Evolutionary conservation across 2,329 filamentous ascomycete genomes (phyloP).

Genomic region (Aspergillus arachidicola): DNA sequence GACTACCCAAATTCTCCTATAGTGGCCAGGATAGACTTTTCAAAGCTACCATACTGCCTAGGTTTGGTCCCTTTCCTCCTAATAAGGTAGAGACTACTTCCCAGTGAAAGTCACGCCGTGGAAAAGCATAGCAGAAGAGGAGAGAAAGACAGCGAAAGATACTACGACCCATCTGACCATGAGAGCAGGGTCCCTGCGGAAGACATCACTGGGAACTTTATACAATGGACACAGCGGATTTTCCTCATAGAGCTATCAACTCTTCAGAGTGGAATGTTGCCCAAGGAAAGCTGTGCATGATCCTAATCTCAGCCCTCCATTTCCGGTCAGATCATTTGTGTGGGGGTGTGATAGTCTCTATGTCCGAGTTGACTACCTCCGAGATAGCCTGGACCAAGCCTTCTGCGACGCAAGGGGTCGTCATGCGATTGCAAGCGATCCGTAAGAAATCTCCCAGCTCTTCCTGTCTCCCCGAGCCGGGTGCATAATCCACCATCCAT

Average conservation of each 20-base stretch:
- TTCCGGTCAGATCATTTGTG: neutral
- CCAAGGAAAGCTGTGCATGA: neutral
- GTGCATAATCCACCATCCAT: constrained; percentile 4
- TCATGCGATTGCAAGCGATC: constrained; percentile 1
- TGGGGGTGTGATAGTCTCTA: neutral
- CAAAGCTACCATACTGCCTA: neutral
- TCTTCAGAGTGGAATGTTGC: neutral
- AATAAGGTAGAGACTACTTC: neutral
- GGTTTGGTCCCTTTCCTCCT: neutral
- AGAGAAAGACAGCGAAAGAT: neutral
- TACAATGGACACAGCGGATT: neutral
- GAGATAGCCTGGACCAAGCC: neutral
- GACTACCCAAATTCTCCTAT: neutral
- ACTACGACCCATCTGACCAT: neutral
- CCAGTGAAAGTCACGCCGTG: neutral
- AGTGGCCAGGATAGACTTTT: neutral
- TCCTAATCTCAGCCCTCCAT: neutral
- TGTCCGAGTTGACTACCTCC: neutral
- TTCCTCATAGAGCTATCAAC: neutral
- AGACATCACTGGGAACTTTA: too few species aligned
- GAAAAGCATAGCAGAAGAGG: neutral
- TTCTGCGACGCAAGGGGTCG: neutral
- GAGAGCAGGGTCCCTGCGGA: neutral
- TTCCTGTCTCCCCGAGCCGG: neutral
- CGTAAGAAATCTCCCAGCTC: neutral